Evolutionary conservation across 2,329 filamentous ascomycete species (phyloP).

Genomic region (Aschersonia sp.): DNA sequence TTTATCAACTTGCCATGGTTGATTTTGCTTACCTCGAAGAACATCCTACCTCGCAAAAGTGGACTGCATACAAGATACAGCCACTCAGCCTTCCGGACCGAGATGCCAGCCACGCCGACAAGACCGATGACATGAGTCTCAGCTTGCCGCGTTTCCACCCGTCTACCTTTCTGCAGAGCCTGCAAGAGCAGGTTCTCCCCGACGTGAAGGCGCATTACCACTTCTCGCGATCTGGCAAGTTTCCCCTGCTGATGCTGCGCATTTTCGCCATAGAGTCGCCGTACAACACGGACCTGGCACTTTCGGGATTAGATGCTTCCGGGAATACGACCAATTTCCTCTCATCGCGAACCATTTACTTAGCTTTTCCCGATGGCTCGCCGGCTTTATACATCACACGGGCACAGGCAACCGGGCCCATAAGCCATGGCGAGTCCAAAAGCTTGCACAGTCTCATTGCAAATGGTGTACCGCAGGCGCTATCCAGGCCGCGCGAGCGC

Average conservation of each 20-base stretch:
- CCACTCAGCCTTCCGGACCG: slow-evolving; percentile 28
- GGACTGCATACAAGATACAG: slow-evolving; percentile 47
- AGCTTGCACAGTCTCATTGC: slow-evolving; percentile 58
- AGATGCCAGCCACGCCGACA: slow-evolving; percentile 20
- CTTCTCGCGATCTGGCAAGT: slow-evolving; percentile 53
- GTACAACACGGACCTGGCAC: slow-evolving; percentile 49
- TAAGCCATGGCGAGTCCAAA: slow-evolving; percentile 35
- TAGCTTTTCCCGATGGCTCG: slow-evolving; percentile 70
- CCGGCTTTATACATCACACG: slow-evolving; percentile 58
- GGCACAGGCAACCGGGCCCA: slow-evolving; percentile 26
- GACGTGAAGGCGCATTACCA: slow-evolving; percentile 77
- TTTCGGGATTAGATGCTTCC: slow-evolving; percentile 15
- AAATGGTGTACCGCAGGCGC: slow-evolving; percentile 68
- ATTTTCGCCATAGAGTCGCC: slow-evolving; percentile 71
- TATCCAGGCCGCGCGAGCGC: slow-evolving; percentile 60
- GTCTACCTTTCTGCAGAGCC: slow-evolving; percentile 61
- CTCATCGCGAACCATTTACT: slow-evolving; percentile 56
- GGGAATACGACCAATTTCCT: slow-evolving; percentile 34
- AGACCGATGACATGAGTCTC: slow-evolving; percentile 30
- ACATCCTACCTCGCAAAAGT: slow-evolving; percentile 48
- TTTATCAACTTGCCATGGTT: slow-evolving; percentile 57
- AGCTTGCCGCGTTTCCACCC: slow-evolving; percentile 62
- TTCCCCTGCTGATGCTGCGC: slow-evolving; percentile 62
- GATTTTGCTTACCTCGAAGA: slow-evolving; percentile 53
- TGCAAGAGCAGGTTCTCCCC: slow-evolving; percentile 61